Evolutionary conservation across 768 basidiomycete species (phyloP).

Genomic region (Suillus occidentalis): DNA sequence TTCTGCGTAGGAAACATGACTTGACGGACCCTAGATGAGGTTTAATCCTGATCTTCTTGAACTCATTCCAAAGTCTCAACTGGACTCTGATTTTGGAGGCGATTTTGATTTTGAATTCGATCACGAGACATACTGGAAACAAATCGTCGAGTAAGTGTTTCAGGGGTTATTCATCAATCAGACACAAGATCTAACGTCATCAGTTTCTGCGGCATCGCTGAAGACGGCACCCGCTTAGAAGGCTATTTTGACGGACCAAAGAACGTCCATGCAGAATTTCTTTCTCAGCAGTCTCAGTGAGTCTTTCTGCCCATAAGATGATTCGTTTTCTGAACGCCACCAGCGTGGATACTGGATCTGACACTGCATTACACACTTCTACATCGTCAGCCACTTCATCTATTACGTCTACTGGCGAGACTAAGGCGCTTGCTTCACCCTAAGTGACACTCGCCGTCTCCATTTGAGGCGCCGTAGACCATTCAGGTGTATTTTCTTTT

Average conservation of each 20-base stretch:
- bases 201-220: conserved; percentile 57
- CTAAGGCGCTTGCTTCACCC: background rate
- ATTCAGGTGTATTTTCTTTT: background rate
- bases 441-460: background rate
- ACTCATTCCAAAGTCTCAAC: conserved; percentile 70
- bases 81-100: conserved; percentile 84
- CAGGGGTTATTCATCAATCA: background rate
- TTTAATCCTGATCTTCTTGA: conserved; percentile 84
- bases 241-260: conserved; percentile 32
- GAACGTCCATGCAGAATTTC: background rate
- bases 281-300: background rate
- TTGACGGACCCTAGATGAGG: conserved; percentile 61
- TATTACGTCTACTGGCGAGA: background rate
- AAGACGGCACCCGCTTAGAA: conserved; percentile 50
- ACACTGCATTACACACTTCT: background rate
- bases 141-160: conserved; percentile 60
- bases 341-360: background rate
- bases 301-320: background rate
- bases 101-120: conserved; percentile 74
- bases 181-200: background rate
- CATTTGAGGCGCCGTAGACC: background rate
- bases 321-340: background rate
- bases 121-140: conserved; percentile 73
- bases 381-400: background rate
- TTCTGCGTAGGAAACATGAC: background rate